Base-by-base conservation (phyloP, 345 rosid species). In the Bruguiera gymnorhiza region DNA sequence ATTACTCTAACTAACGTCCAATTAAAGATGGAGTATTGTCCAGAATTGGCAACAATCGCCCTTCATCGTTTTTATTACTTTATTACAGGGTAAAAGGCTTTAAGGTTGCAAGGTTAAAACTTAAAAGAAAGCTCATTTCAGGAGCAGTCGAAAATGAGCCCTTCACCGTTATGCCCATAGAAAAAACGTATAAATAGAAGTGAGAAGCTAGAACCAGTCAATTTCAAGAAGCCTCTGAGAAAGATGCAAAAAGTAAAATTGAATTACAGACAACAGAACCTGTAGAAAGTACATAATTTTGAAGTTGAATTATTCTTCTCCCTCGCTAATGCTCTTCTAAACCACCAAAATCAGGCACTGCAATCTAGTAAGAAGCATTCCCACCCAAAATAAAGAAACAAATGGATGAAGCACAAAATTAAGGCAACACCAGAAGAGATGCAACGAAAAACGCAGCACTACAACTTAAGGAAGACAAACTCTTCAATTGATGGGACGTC, bases 381-480 rank as follows among this genome's bases (percentile, higher is more conserved):
- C 60, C 29, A 56, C 60, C 60, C 60, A 56, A 10, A 27, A 56
- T 6, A 9, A 37, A 37, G 8, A 37, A 34, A 34, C 10, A 10
- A 9, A 15, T 13, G 0, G 50, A 43, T 43, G 24, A 55, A 9
- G 4, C 18, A 56, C 16, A 56, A 1, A 10, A 24, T 23, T 4
- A 10, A 56, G 29, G 15, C 27, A 55, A 56, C 11, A 56, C 11
- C 30, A 8, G 29, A 23, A 1, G 30, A 5, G 30, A 5, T 5
- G 24, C 24, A 24, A 24, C 6, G 16, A 24, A 23, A 23, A 56
- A 56, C 1, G 18, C 30, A 10, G 20, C 55, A 60, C 51, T 86
- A 90, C 70, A 88, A 66, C 84, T 90, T 86, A 73, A 88, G 94
- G 85, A 82, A 87, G 43, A 88, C 94, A 52, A 90, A 88, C 82